phyloP scores from a whole-genome alignment of 108 stramenopile species.

The Skeletonema costatum region DNA sequence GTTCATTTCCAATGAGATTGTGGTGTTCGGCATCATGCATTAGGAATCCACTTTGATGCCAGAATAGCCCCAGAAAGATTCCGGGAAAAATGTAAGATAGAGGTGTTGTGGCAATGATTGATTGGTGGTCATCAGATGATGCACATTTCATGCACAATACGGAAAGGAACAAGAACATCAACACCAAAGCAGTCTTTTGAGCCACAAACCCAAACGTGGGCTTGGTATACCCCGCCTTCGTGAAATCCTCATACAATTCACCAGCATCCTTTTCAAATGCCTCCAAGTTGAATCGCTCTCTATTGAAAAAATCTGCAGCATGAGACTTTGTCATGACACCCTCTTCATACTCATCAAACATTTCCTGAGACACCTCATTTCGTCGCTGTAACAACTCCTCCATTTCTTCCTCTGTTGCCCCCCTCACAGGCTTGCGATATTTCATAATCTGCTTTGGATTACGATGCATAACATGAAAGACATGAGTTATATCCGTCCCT shows the following conservation, averaged over 20 bases:
- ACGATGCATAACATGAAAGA: conserved; percentile 28
- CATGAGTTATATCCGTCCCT: conserved; percentile 22
- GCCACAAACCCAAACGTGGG: conserved; percentile 14
- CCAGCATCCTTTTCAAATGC: conserved; percentile 25
- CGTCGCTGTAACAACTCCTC: conserved; percentile 6
- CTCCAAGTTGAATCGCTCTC: conserved; percentile 7
- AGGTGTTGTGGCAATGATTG: background rate
- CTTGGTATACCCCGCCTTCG: conserved; percentile 15
- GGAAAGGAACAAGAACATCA: conserved; percentile 9
- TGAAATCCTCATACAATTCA: conserved; percentile 15
- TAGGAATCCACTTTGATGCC: conserved; percentile 37
- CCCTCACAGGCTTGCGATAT: conserved; percentile 23
- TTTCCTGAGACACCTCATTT: conserved; percentile 16
- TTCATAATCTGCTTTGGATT: conserved; percentile 27
- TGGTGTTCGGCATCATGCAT: conserved; percentile 41
- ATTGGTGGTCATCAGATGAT: background rate
- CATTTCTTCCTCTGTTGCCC: conserved; percentile 15
- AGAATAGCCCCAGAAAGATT: conserved; percentile 25
- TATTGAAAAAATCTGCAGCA: background rate
- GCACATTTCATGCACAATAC: conserved; percentile 14
- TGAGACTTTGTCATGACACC: background rate
- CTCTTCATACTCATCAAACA: conserved; percentile 16
- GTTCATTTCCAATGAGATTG: conserved; percentile 28
- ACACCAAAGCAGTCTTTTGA: conserved; percentile 4
- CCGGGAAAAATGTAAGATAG: conserved; percentile 19